Conservation (phyloP, 2,329 filamentous ascomycete species). For the Colletotrichum nymphaeae region DNA sequence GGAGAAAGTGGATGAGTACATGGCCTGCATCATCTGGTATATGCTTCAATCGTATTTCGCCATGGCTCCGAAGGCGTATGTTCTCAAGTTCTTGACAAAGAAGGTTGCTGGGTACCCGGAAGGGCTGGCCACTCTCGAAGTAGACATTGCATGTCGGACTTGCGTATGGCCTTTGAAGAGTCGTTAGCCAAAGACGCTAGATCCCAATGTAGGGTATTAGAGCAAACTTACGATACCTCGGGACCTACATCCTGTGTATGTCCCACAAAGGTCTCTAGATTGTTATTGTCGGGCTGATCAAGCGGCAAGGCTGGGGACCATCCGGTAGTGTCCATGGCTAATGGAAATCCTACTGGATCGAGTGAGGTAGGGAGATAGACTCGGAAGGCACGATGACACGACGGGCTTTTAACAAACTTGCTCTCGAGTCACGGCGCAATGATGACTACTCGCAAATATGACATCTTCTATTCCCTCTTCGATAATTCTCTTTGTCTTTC, state of each 20-base stretch:
- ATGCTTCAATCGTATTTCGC: background rate
- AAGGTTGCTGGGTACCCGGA: background rate
- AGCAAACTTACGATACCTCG: background rate
- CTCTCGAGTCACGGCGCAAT: background rate
- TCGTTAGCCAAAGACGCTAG: background rate
- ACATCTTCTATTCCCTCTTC: background rate
- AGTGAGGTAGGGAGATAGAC: background rate
- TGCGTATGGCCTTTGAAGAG: background rate
- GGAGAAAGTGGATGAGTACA: slow-evolving; percentile 20
- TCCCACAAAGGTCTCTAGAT: background rate
- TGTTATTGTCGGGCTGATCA: background rate
- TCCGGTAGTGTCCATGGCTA: background rate
- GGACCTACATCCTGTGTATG: background rate
- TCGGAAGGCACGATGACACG: background rate
- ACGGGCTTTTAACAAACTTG: background rate
- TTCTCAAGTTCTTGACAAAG: background rate
- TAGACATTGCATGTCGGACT: background rate
- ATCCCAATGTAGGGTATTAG: background rate
- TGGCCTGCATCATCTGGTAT: slow-evolving; percentile 17
- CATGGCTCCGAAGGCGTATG: background rate
- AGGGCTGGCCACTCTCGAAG: background rate
- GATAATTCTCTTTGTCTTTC: no score
- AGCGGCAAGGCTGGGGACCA: background rate
- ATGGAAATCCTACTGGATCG: background rate
- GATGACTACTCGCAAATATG: background rate